phyloP scores from a whole-genome alignment of 345 rosid genomes.

The Trapa incisa region DNA sequence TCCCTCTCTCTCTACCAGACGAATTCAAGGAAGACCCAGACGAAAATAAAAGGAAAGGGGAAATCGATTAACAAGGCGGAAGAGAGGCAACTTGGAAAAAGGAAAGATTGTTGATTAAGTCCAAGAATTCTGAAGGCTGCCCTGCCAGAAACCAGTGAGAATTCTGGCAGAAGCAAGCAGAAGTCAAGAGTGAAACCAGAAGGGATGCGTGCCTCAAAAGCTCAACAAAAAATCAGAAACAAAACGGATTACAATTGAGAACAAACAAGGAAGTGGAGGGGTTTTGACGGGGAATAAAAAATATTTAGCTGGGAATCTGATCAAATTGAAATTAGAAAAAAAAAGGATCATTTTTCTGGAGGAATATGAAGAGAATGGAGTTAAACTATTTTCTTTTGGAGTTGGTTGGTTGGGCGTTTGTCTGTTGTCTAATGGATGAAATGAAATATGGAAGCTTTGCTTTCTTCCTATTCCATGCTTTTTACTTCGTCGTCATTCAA shows the following conservation, averaged over 20 bases:
- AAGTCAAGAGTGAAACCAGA: slow-evolving; percentile 17
- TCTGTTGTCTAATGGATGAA: neutral
- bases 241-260: neutral
- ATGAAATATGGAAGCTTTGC: slow-evolving; percentile 1
- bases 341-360: neutral
- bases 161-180: slow-evolving; percentile 19
- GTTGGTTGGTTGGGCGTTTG: slow-evolving; percentile 4
- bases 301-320: slow-evolving; percentile 3
- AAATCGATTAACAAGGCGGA: neutral
- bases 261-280: slow-evolving; percentile 16
- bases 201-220: slow-evolving; percentile 1
- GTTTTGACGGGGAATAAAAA: slow-evolving; percentile 11
- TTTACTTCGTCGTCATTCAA: slow-evolving; percentile 9
- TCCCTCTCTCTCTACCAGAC: slow-evolving; percentile 10
- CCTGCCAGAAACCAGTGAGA: slow-evolving; percentile 23
- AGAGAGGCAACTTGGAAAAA: neutral
- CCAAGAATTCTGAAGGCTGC: too few relatives aligned
- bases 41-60: slow-evolving; percentile 5
- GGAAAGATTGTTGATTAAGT: neutral
- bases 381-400: neutral
- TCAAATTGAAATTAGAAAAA: slow-evolving; percentile 5
- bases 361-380: neutral
- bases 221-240: neutral
- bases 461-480: neutral
- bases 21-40: slow-evolving; percentile 12